These are phyloP conservation scores for Narthecium ossifragum DNA, from an alignment of 106 monocot species.

Conservation along the genomic window DNA sequence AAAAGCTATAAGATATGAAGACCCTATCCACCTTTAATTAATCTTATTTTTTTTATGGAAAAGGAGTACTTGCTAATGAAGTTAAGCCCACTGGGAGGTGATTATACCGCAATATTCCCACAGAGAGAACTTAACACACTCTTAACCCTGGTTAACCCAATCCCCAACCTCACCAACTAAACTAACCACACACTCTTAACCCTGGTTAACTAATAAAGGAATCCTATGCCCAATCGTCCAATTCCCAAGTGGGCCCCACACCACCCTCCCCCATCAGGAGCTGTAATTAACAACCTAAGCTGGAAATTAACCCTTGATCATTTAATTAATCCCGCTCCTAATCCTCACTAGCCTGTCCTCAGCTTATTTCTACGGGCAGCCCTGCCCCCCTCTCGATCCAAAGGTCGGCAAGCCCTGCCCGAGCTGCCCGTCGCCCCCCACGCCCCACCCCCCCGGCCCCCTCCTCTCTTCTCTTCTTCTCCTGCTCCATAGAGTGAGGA, in stretches of 20 bases:
- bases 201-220: neutral
- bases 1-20: no score
- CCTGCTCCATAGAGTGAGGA: neutral
- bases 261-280: neutral
- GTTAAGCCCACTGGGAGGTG: no score
- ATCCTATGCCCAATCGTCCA: neutral
- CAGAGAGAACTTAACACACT: no score
- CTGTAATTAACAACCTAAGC: neutral
- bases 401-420: neutral
- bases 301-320: neutral
- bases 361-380: slow-evolving; percentile 1
- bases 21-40: no score
- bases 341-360: neutral
- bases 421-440: neutral
- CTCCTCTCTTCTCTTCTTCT: neutral
- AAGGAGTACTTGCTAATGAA: no score
- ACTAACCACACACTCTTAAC: neutral
- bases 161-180: neutral
- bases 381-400: neutral
- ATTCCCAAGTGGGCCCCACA: neutral
- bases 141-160: neutral
- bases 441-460: neutral
- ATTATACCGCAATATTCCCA: no score
- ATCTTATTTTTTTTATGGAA: no score
- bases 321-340: slow-evolving; percentile 1